Evolutionary conservation across 2,329 filamentous ascomycete genomes (phyloP).

Genomic region (Stagonosporopsis vannaccii): DNA sequence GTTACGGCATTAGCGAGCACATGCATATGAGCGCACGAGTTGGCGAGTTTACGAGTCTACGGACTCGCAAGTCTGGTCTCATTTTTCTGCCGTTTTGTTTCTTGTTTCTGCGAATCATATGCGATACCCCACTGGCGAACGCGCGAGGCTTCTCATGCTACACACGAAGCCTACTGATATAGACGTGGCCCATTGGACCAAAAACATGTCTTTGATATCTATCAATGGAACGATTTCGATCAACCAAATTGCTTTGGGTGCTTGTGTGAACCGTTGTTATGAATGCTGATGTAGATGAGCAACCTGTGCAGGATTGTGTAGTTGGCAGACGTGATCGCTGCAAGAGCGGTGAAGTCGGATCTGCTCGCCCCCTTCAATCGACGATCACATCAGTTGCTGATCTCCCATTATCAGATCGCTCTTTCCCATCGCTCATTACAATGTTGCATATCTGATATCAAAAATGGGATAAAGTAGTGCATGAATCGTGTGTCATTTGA

Average conservation of each 20-base stretch:
- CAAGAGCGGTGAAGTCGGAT: not conserved
- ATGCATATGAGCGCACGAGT: not conserved
- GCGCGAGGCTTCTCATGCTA: constrained; percentile 46
- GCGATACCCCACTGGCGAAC: constrained; percentile 45
- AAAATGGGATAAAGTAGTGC: not conserved
- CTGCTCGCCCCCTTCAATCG: not conserved
- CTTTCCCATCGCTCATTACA: too few relatives aligned
- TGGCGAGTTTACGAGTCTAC: not conserved
- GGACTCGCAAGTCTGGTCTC: not conserved
- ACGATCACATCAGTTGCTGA: not conserved
- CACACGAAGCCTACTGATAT: constrained; percentile 32
- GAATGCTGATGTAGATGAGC: not conserved
- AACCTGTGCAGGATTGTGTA: not conserved
- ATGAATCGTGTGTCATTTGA: constrained; percentile 17
- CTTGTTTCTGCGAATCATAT: constrained; percentile 11
- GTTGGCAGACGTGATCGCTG: not conserved
- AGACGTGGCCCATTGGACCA: constrained; percentile 41
- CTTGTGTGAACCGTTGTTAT: not conserved
- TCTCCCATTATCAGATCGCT: too few relatives aligned
- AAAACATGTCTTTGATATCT: constrained; percentile 33
- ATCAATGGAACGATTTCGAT: not conserved
- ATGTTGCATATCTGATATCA: not conserved
- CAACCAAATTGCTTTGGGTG: not conserved
- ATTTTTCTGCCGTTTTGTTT: constrained; percentile 1
- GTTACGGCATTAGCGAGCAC: constrained; percentile 12